Conservation (phyloP, 768 basidiomycete species). For the Agrocybe pediades region DNA sequence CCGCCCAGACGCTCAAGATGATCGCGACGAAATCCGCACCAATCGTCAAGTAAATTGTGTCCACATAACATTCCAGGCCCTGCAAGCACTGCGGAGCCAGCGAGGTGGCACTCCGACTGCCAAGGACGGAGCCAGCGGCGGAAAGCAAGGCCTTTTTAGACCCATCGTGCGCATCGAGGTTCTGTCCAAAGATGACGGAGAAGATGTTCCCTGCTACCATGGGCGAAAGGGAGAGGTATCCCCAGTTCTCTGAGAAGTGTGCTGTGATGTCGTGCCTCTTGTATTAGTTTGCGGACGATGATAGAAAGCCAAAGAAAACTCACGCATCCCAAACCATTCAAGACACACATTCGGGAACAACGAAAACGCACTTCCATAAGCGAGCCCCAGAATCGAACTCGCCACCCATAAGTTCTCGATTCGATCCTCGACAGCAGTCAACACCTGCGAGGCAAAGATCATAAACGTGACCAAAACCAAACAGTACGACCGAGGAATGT, state of each 20-base stretch:
- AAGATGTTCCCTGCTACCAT: slow-evolving; percentile 81
- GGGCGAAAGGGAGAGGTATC: slow-evolving; percentile 73
- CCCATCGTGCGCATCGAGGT: slow-evolving; percentile 71
- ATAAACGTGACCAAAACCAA: slow-evolving; percentile 65
- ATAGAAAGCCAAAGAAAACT: no score
- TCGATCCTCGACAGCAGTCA: slow-evolving; percentile 53
- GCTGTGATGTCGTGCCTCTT: slow-evolving; percentile 25
- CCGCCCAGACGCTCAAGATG: slow-evolving; percentile 51
- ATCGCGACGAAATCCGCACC: slow-evolving; percentile 47
- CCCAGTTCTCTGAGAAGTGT: slow-evolving; percentile 84
- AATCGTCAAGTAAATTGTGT: slow-evolving; percentile 54
- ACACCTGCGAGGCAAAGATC: slow-evolving; percentile 74
- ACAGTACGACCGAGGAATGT: slow-evolving; percentile 67
- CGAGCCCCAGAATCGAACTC: slow-evolving; percentile 56
- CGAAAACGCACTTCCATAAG: slow-evolving; percentile 75
- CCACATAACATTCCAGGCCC: slow-evolving; percentile 62
- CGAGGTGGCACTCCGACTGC: background rate
- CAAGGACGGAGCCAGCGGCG: no score
- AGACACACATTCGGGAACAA: slow-evolving; percentile 75
- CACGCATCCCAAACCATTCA: slow-evolving; percentile 89
- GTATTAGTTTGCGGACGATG: no score
- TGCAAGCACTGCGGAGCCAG: slow-evolving; percentile 48
- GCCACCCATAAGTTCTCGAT: slow-evolving; percentile 68
- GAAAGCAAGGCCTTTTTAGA: slow-evolving; percentile 1
- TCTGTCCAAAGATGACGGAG: slow-evolving; percentile 80